phyloP scores from a whole-genome alignment of 2,329 filamentous ascomycete species.

The Aspergillus transmontanensis region DNA sequence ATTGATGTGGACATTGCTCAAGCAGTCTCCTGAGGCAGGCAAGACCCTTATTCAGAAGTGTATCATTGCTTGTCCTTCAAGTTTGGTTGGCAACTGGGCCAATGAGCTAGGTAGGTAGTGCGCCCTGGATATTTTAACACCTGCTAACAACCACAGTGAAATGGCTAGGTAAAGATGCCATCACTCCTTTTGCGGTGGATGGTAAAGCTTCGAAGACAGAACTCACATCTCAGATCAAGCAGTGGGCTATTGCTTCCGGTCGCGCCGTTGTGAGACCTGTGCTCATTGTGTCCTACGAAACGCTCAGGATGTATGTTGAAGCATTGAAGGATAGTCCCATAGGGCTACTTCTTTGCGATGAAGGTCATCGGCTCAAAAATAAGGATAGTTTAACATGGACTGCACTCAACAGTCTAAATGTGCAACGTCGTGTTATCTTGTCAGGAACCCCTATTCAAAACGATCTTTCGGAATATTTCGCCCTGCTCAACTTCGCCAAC shows the following conservation, averaged over 20 bases:
- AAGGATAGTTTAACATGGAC: conserved; percentile 94
- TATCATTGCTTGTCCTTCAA: conserved; percentile 94
- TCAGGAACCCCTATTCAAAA: conserved; percentile 98
- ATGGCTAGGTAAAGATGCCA: conserved; percentile 90
- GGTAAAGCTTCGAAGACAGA: conserved; percentile 96
- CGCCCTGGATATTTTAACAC: neutral
- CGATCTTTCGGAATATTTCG: conserved; percentile 96
- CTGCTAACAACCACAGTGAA: conserved; percentile 59
- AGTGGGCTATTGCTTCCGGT: conserved; percentile 93
- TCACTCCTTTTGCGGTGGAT: conserved; percentile 92
- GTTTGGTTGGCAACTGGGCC: conserved; percentile 95
- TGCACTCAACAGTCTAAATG: conserved; percentile 86
- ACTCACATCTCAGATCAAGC: conserved; percentile 81
- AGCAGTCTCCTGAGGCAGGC: conserved; percentile 94
- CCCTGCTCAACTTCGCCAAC: conserved; percentile 94
- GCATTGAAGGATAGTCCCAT: conserved; percentile 89
- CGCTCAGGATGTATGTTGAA: conserved; percentile 84
- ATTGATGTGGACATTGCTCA: conserved; percentile 93
- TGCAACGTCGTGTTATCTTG: conserved; percentile 87
- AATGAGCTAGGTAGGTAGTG: conserved; percentile 69
- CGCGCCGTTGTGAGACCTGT: conserved; percentile 87
- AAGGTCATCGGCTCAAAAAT: conserved; percentile 95
- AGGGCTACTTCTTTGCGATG: conserved; percentile 90
- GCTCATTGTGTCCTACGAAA: conserved; percentile 97
- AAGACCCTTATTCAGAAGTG: conserved; percentile 94